Base-by-base conservation (phyloP, 2,329 filamentous ascomycete genomes). In the Sphaceloma murrayae region DNA sequence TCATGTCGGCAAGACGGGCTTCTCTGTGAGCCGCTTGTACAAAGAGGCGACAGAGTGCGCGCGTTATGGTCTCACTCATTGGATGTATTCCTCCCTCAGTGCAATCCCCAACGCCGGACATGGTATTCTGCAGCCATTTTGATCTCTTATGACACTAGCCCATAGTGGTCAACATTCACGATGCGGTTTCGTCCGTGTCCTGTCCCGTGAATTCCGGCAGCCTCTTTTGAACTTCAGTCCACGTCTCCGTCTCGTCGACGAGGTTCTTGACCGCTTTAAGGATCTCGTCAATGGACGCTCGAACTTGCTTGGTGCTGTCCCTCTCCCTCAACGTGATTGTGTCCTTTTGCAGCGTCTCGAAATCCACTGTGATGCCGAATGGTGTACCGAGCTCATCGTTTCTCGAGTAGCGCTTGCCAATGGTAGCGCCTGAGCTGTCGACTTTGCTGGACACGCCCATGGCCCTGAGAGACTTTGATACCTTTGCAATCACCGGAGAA, bases 321-420 rank as follows among this genome's bases (percentile, higher is more conserved):
- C 87, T 80, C 62, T 96, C 89, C 60, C 89, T 74, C 52, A 96
- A 75, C 1, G 89, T 96, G 59, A 93, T 76, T 5, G 82, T 83
- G 60, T 77, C 77, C 62, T 95, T 87, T 65, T 94, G 79, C 53
- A 94, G 69, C 36, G 85, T 93, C 70, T 96, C 85, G 75, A 95
- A 96, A 64, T 96, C 89, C 48, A 96, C 77, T 0, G 89, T 96
- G 63, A 96, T 80, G 60, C 86, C 89, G 52, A 95, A 80, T 6
- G 89, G 86, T 32, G 91, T 96, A 57, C 89, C 91, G 47, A 95
- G 76, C 68, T 96, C 89, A 64, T 96, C 89, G 62, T 95, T 95
- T 56, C 91, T 80, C 60, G 83, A 80, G 65, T 94, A 96, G 43
- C 89, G 82, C 73, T 94, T 94, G 61, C 89, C 89, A 55, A 96